Conservation (phyloP, 177 flowering plant genomes). For the Tripterygium wilfordii region DNA sequence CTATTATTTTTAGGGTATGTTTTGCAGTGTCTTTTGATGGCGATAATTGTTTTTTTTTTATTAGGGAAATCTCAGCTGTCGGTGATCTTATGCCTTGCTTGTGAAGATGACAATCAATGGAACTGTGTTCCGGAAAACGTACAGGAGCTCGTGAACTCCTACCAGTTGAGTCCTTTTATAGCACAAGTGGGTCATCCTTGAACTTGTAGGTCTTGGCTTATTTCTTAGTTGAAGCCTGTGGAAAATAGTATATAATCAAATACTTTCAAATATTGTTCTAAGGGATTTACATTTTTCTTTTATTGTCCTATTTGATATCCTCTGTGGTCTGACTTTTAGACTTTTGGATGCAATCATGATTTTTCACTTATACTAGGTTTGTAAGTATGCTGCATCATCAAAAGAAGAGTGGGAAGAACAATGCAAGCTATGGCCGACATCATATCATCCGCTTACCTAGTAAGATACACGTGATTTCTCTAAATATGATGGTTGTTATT, state of each 20-base stretch:
- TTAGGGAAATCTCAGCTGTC: conserved; percentile 63
- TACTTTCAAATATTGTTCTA: too few relatives aligned
- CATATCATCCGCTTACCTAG: conserved; percentile 93
- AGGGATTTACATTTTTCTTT: not conserved
- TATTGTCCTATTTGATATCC: not conserved
- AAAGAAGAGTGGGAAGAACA: conserved; percentile 97
- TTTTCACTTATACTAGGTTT: conserved; percentile 44
- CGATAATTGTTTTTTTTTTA: too few relatives aligned
- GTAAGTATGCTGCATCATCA: conserved; percentile 73
- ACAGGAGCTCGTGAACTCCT: conserved; percentile 49
- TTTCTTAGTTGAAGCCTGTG: conserved; percentile 1
- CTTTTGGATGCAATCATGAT: too few relatives aligned
- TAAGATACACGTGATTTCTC: conserved; percentile 22
- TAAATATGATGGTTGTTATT: too few relatives aligned
- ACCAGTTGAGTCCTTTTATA: conserved; percentile 73
- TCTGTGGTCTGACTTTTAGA: too few relatives aligned
- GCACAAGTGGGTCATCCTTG: conserved; percentile 62
- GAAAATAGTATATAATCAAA: too few relatives aligned
- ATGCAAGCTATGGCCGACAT: conserved; percentile 96
- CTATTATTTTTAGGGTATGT: too few relatives aligned
- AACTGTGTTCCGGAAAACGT: conserved; percentile 43
- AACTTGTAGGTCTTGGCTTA: conserved; percentile 10
- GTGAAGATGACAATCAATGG: conserved; percentile 28
- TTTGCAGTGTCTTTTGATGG: too few relatives aligned
- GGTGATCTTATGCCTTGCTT: conserved; percentile 60